Evolutionary conservation across 805 yeast species (phyloP).

Genomic region (Zygosaccharomyces kombuchaensis): DNA sequence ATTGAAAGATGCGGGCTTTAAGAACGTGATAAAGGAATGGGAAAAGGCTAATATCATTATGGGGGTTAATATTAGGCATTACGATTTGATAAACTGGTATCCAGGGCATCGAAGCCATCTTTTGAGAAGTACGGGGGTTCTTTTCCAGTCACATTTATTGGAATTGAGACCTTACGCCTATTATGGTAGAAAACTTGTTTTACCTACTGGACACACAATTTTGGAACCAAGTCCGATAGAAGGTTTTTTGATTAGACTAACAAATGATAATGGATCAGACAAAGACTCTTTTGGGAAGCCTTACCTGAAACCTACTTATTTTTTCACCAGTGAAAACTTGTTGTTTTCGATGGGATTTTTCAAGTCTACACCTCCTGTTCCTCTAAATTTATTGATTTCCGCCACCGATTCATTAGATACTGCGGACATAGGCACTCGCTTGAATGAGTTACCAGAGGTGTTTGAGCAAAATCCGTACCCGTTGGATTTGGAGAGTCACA

Average conservation of each 20-base stretch:
- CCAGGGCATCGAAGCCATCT: slow-evolving; percentile 42
- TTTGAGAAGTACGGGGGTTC: slow-evolving; percentile 42
- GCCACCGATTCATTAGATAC: slow-evolving; percentile 31
- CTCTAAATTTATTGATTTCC: slow-evolving; percentile 28
- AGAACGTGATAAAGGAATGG: slow-evolving; percentile 24
- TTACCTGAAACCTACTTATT: slow-evolving; percentile 55
- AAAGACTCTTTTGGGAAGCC: slow-evolving; percentile 36
- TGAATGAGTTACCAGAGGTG: slow-evolving; percentile 33
- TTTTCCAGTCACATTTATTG: slow-evolving; percentile 46
- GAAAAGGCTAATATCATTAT: slow-evolving; percentile 30
- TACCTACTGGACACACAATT: slow-evolving; percentile 21
- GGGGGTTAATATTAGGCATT: slow-evolving; percentile 61
- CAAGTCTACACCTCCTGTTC: slow-evolving; percentile 60
- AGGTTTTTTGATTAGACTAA: slow-evolving; percentile 65
- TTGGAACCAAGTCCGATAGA: slow-evolving; percentile 73
- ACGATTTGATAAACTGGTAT: slow-evolving; percentile 74
- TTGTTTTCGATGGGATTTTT: slow-evolving; percentile 54
- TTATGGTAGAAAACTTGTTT: slow-evolving; percentile 34
- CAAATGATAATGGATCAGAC: slow-evolving; percentile 46
- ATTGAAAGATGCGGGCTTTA: slow-evolving; percentile 29
- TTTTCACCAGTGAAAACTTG: slow-evolving; percentile 57
- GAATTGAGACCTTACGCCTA: slow-evolving; percentile 53
- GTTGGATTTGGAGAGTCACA: slow-evolving; percentile 45
- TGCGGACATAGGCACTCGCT: slow-evolving; percentile 19
- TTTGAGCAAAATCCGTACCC: slow-evolving; percentile 54